These are phyloP conservation scores for Nitzschia inconspicua DNA, from an alignment of 108 stramenopile genomes.

Conservation along the genomic window DNA sequence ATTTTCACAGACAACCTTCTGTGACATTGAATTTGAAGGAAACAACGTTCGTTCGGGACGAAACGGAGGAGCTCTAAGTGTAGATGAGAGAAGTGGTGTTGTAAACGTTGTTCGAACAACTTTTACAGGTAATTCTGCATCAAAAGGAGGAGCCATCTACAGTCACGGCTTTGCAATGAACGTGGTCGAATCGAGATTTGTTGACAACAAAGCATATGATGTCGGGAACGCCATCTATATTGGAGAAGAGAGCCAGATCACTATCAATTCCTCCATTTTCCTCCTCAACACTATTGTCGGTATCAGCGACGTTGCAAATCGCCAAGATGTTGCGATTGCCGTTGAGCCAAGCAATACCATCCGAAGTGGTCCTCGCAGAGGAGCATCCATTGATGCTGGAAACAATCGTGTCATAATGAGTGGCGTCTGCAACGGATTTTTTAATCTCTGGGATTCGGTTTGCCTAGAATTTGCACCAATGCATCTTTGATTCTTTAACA, in stretches of 20 bases:
- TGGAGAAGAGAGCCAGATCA: not conserved
- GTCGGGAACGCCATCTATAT: conserved; percentile 6
- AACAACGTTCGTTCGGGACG: not conserved
- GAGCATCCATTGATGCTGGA: conserved; percentile 1
- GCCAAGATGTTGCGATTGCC: not conserved
- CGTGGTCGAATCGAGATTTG: conserved; percentile 12
- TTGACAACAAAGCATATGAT: conserved; percentile 4
- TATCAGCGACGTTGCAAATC: not conserved
- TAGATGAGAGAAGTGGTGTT: conserved; percentile 1
- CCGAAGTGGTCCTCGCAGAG: not conserved
- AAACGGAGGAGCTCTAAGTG: not conserved
- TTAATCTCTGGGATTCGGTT: too few species aligned
- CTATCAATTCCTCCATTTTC: not conserved
- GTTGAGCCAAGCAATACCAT: not conserved
- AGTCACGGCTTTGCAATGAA: conserved; percentile 1
- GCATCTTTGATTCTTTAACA: too few species aligned
- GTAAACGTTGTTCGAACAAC: conserved; percentile 10
- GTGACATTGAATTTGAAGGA: conserved; percentile 7
- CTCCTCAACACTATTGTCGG: not conserved
- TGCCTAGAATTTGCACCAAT: too few species aligned
- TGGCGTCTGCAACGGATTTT: conserved; percentile 7
- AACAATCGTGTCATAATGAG: not conserved
- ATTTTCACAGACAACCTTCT: conserved; percentile 6
- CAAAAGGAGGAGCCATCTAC: conserved; percentile 14
- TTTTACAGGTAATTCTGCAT: conserved; percentile 10